These are phyloP conservation scores for Senna siamea DNA, from an alignment of 306 rosid genomes.

Conservation along the genomic window DNA sequence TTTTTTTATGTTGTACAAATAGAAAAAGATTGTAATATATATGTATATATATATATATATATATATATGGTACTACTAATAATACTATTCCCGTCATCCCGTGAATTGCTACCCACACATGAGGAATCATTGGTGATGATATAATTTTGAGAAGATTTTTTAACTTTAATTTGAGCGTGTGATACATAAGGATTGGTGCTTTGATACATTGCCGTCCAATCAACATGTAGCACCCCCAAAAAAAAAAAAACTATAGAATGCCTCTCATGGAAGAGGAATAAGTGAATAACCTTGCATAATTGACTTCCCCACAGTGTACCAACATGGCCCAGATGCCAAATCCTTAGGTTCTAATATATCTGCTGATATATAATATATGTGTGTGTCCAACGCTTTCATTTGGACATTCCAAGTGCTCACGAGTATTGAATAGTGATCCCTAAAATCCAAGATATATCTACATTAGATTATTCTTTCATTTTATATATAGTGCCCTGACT, in stretches of 20 bases:
- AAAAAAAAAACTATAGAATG: not conserved
- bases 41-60: no score
- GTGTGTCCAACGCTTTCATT: not conserved
- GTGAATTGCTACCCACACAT: no score
- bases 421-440: not conserved
- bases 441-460: slow-evolving; percentile 3
- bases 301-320: slow-evolving; percentile 22
- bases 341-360: slow-evolving; percentile 8
- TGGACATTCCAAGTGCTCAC: no score
- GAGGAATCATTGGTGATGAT: not conserved
- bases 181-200: not conserved
- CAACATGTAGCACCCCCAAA: not conserved
- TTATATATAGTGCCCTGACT: not conserved
- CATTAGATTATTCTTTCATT: slow-evolving; percentile 5
- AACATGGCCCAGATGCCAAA: slow-evolving; percentile 34
- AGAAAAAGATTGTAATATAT: no score
- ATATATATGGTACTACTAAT: no score
- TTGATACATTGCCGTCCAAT: not conserved
- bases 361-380: not conserved
- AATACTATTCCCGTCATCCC: no score
- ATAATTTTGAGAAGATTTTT: not conserved
- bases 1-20: no score
- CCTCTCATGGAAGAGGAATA: slow-evolving; percentile 11
- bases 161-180: slow-evolving; percentile 25
- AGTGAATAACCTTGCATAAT: slow-evolving; percentile 28